Base-by-base conservation (phyloP, 495 filamentous ascomycete genomes). In the Aspergillus haitiensis region DNA sequence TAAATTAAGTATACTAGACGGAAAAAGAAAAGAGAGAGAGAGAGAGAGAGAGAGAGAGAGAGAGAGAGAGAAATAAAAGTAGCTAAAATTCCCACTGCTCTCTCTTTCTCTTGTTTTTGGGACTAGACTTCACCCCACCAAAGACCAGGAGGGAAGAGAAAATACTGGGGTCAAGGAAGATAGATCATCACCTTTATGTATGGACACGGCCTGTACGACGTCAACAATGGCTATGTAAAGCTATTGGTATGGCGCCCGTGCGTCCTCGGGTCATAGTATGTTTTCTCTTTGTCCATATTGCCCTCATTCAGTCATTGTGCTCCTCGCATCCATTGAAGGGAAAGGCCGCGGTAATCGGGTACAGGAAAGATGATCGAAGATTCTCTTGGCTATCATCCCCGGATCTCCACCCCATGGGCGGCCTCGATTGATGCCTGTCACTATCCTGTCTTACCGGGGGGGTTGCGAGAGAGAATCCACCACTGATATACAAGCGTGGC, bases 401-500 rank as follows among this genome's bases (percentile, higher is more conserved):
- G 27, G 44, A 16, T 15, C 44, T 47, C 55, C 45, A 31, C 56
- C 36, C 12, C 33, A 58, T 35, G 32, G 15, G 11, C n/a, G n/a
- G n/a, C n/a, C n/a, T n/a, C n/a, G n/a, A n/a, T n/a, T n/a, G n/a
- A 11, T 6, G 12, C 16, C 32, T 37, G 15, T 7, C 16, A 49
- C 27, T 39, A 54, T 45, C 36, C 59, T 55, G 6, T 44, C 44
- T 45, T 40, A 27, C 1, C 32, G 63, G 55, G 21, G 57, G 52
- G 59, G 59, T 65, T 35, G 49, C 36, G 58, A 45, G 50, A 42
- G 34, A 50, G 45, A 55, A 47, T 51, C 58, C 54, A 55, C 58
- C 58, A 61, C 32, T 61, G 21, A 48, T 5, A 56, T 39, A 15
- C 13, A 39, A 35, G 12, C 39, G 34, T 32, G 8, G 35, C 21